These are phyloP conservation scores for Podospora comata DNA, from an alignment of 495 filamentous ascomycete genomes.

Conservation along the genomic window DNA sequence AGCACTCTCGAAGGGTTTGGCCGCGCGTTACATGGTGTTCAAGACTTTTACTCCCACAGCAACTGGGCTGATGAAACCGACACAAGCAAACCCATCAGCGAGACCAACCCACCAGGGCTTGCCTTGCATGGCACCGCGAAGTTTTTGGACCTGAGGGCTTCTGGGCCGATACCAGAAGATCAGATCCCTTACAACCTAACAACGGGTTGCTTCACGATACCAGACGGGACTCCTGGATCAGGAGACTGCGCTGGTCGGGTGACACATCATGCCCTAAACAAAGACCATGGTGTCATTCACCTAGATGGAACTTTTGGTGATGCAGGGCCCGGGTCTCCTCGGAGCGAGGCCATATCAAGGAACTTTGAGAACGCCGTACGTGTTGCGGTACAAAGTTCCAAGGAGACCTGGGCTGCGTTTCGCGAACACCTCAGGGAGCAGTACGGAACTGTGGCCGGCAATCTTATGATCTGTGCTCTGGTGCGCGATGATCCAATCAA, in stretches of 20 bases:
- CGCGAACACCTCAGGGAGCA: conserved; percentile 15
- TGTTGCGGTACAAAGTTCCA: conserved; percentile 23
- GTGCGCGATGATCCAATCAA: conserved; percentile 29
- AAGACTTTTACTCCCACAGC: conserved; percentile 34
- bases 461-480: conserved; percentile 30
- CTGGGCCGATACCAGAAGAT: conserved; percentile 19
- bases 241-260: conserved; percentile 26
- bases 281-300: conserved; percentile 28
- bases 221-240: conserved; percentile 21
- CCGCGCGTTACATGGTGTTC: conserved; percentile 26
- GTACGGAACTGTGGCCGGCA: conserved; percentile 23
- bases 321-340: conserved; percentile 17
- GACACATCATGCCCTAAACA: conserved; percentile 26
- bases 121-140: conserved; percentile 23
- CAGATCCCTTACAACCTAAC: conserved; percentile 27
- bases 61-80: conserved; percentile 30
- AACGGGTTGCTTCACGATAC: conserved; percentile 29
- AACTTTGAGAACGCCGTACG: conserved; percentile 27
- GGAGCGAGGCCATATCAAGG: conserved; percentile 13
- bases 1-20: conserved; percentile 26
- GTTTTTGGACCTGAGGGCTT: conserved; percentile 26
- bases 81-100: conserved; percentile 20
- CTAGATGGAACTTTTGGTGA: conserved; percentile 27
- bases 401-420: conserved; percentile 21
- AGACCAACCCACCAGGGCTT: conserved; percentile 28